Base-by-base conservation (phyloP, 768 basidiomycete species). In the Suillus sp. region DNA sequence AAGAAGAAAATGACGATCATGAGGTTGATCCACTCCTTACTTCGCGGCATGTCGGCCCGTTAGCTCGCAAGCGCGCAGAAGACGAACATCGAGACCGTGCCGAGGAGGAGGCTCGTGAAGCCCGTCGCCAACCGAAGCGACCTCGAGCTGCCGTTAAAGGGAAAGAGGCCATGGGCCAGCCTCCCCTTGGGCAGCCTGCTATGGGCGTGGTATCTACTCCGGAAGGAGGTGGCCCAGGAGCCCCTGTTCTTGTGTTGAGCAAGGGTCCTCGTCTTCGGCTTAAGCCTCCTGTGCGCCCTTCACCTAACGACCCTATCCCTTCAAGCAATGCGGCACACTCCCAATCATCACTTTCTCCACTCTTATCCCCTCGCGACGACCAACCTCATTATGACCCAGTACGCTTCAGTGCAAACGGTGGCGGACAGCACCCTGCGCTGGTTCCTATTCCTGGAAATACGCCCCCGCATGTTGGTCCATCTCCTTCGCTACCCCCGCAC, bases 241-340 rank as follows among this genome's bases (percentile, higher is more conserved):
- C 73, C 0, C 76, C 79, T 7, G 69, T 81, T 18, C 70, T 84
- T 34, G 79, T 84, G 14, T 79, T 82, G 0, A 78, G 79, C 55
- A 78, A 78, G n/a, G 84, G 84, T 13, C 77, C 82, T 34, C 77
- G 81, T 27, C 68, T 84, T 50, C 80, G 84, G 62, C 77, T 84
- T 61, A 84, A 84, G 63, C 81, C 84, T 0, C 79, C 83, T 7
- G 72, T 71, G 0, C 75, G 69, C 32, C 74, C 77, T 3, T n/a
- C 70, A 3, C 62, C 64, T 5, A 65, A 67, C 0, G 71, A 72
- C 14, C 27, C 60, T 6, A 60, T 62, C 27, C 64, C 66, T 4
- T 68, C 69, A 5, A 65, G 25, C 3, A 74, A 67, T 34, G 65
- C 30, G 45, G 65, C 65, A 56, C 74, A 63, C 27, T 67, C 77